Conservation (phyloP, 2,329 filamentous ascomycete species). For the Ophiostoma pallidulum region DNA sequence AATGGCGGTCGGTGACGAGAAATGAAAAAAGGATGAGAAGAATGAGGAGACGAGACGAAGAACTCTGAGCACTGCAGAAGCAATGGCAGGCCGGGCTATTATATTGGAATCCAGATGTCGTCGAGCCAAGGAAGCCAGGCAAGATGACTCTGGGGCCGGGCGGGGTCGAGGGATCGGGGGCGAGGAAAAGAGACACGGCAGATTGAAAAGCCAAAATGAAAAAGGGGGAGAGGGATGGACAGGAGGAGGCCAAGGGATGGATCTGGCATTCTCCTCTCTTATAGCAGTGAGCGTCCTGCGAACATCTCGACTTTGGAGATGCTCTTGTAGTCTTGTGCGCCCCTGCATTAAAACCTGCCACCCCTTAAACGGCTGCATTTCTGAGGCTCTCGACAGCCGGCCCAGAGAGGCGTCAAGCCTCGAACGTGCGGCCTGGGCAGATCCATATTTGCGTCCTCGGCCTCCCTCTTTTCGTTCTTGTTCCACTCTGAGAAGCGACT, state of each 20-base stretch:
- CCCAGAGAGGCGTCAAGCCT: background rate
- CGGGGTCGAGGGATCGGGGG: background rate
- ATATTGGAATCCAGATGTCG: background rate
- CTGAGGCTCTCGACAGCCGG: background rate
- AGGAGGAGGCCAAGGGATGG: constrained; percentile 4
- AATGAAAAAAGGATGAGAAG: background rate
- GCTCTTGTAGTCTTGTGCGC: background rate
- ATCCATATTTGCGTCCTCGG: constrained; percentile 9
- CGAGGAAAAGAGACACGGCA: background rate
- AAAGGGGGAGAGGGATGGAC: constrained; percentile 11
- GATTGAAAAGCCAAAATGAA: background rate
- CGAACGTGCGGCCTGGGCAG: background rate
- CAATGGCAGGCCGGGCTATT: constrained; percentile 4
- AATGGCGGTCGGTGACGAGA: background rate
- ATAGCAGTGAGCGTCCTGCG: too few relatives aligned
- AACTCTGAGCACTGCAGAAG: background rate
- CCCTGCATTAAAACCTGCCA: constrained; percentile 9
- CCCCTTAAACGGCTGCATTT: constrained; percentile 13
- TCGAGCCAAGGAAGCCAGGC: background rate
- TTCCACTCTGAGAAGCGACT: background rate
- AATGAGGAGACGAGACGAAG: background rate
- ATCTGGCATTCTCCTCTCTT: background rate
- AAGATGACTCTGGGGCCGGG: background rate
- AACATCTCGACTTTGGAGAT: background rate
- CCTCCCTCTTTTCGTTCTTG: constrained; percentile 1